phyloP scores from a whole-genome alignment of 257 asterid species.

The Solanum raphanifolium region DNA sequence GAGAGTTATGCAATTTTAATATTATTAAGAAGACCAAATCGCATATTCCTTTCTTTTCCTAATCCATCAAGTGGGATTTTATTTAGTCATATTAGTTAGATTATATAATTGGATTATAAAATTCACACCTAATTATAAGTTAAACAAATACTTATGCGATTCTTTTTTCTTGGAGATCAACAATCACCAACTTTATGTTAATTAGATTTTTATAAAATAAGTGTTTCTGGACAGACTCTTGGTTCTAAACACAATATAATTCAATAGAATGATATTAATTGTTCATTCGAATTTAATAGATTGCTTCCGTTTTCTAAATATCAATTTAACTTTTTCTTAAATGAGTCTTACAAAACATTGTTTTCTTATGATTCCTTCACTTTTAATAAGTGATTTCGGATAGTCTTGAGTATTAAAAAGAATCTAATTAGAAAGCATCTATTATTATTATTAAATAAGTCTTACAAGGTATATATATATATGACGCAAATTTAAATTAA shows the following conservation, averaged over 20 bases:
- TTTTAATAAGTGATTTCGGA: background rate
- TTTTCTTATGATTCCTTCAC: background rate
- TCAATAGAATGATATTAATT: background rate
- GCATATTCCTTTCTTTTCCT: background rate
- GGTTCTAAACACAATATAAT: background rate
- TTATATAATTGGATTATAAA: background rate
- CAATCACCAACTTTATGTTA: background rate
- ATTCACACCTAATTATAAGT: background rate
- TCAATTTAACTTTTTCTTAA: background rate
- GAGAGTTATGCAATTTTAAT: background rate
- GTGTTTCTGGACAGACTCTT: too few species aligned
- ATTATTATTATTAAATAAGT: too few species aligned
- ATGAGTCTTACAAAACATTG: too few species aligned
- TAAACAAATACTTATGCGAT: background rate
- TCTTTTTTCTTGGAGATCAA: background rate
- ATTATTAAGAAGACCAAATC: background rate
- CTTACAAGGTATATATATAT: too few species aligned
- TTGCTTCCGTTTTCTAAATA: background rate
- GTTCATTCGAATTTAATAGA: background rate
- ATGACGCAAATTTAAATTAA: background rate
- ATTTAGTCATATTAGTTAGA: background rate
- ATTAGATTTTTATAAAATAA: background rate
- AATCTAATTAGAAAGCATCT: background rate
- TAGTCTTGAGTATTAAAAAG: background rate
- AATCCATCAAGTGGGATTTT: background rate